Conservation (phyloP, 495 filamentous ascomycete species). For the Aspergillus ellipticus region DNA sequence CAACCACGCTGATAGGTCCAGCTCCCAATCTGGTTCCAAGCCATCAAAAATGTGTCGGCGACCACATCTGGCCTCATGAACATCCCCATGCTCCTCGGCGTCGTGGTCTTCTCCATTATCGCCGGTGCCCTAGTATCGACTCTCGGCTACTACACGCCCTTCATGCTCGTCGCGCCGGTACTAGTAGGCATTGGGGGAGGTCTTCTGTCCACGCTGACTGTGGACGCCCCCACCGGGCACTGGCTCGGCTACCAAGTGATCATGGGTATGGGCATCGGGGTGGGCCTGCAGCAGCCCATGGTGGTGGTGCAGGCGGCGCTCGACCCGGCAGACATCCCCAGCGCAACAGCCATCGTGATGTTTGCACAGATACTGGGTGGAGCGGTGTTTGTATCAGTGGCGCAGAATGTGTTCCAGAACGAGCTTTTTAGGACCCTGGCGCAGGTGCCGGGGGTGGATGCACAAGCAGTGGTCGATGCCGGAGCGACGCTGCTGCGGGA, state of each 20-base stretch:
- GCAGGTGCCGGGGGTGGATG: conserved; percentile 49
- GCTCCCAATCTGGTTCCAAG: conserved; percentile 88
- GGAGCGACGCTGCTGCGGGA: conserved; percentile 67
- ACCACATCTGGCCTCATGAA: conserved; percentile 72
- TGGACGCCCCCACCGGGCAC: conserved; percentile 44
- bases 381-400: conserved; percentile 70
- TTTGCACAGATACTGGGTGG: conserved; percentile 72
- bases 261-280: conserved; percentile 64
- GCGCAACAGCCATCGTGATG: conserved; percentile 61
- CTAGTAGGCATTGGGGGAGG: conserved; percentile 66
- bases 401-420: conserved; percentile 75
- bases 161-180: conserved; percentile 59
- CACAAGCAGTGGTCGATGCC: conserved; percentile 45
- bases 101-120: conserved; percentile 59
- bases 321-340: conserved; percentile 56
- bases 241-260: conserved; percentile 83
- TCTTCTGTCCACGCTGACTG: conserved; percentile 60
- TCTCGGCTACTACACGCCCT: conserved; percentile 74
- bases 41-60: conserved; percentile 66
- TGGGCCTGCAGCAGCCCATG: conserved; percentile 64
- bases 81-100: conserved; percentile 65
- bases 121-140: conserved; percentile 58
- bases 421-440: conserved; percentile 57
- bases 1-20: conserved; percentile 27
- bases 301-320: conserved; percentile 70